These are phyloP conservation scores for Suillus placidus DNA, from an alignment of 768 basidiomycete species.

Conservation along the genomic window DNA sequence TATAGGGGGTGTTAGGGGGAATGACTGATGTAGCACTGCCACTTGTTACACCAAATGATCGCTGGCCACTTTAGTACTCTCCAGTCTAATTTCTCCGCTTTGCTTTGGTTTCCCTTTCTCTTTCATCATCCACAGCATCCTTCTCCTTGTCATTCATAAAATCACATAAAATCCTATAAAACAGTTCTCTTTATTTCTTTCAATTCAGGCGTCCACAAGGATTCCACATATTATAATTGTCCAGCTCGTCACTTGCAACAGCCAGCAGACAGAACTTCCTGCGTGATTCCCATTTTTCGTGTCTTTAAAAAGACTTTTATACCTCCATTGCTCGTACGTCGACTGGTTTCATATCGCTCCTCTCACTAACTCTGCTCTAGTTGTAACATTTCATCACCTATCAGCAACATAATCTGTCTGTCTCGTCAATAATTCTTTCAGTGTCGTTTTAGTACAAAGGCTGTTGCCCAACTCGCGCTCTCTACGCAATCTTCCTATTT, in stretches of 20 bases:
- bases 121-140: conserved; percentile 17
- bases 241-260: conserved; percentile 11
- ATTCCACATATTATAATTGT: conserved; percentile 24
- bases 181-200: conserved; percentile 20
- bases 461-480: conserved; percentile 8
- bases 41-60: not conserved
- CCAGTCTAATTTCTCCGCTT: conserved; percentile 22
- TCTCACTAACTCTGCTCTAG: conserved; percentile 7
- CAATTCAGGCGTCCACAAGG: conserved; percentile 9
- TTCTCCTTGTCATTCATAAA: conserved; percentile 17
- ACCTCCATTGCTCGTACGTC: conserved; percentile 6
- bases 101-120: conserved; percentile 34
- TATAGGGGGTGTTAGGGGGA: not conserved
- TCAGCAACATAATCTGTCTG: conserved; percentile 32
- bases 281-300: conserved; percentile 9
- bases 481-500: conserved; percentile 20
- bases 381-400: conserved; percentile 22
- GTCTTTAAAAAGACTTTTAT: conserved; percentile 20
- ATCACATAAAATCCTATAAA: conserved; percentile 14
- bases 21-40: conserved; percentile 12
- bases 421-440: conserved; percentile 34
- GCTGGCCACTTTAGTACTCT: conserved; percentile 23
- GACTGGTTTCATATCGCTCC: not conserved
- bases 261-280: conserved; percentile 13
- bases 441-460: conserved; percentile 19